Conservation (phyloP, 345 rosid genomes). For the Lepidium sativum region DNA sequence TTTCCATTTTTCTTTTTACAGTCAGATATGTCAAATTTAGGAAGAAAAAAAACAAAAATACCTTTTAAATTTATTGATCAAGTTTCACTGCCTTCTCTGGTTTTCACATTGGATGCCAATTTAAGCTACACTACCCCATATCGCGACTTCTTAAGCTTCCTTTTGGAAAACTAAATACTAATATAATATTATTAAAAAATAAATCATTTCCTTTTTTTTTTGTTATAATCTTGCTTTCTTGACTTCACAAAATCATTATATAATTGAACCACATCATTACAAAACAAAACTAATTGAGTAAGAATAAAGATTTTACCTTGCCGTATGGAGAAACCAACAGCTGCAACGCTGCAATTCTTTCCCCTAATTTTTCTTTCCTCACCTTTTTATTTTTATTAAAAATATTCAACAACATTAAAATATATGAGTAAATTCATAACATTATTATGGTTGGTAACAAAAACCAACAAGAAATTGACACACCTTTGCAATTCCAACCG, state of each 20-base stretch:
- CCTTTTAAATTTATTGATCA: constrained; percentile 7
- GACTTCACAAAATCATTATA: neutral
- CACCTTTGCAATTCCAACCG: constrained; percentile 46
- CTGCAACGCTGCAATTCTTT: constrained; percentile 67
- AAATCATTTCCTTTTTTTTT: neutral
- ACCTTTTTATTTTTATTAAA: constrained; percentile 19
- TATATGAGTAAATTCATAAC: neutral
- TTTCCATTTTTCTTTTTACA: neutral
- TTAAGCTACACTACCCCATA: constrained; percentile 23
- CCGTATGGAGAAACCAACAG: constrained; percentile 91
- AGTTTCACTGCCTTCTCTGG: constrained; percentile 18
- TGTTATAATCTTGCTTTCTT: neutral
- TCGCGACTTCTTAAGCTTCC: constrained; percentile 30
- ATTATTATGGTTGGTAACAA: neutral
- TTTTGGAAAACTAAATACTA: constrained; percentile 16
- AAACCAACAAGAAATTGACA: neutral
- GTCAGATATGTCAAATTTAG: constrained; percentile 18
- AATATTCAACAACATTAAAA: neutral
- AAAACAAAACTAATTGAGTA: neutral
- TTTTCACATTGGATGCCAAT: constrained; percentile 27
- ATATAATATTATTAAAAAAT: neutral
- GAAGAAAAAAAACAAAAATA: neutral
- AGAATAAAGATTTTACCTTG: constrained; percentile 42
- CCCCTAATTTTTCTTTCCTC: constrained; percentile 71
- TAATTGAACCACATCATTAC: neutral